Evolutionary conservation across 305 asterid genomes (phyloP), one percentile per base, ranked within the genome.

Genomic region (Rubia tinctorum): DNA sequence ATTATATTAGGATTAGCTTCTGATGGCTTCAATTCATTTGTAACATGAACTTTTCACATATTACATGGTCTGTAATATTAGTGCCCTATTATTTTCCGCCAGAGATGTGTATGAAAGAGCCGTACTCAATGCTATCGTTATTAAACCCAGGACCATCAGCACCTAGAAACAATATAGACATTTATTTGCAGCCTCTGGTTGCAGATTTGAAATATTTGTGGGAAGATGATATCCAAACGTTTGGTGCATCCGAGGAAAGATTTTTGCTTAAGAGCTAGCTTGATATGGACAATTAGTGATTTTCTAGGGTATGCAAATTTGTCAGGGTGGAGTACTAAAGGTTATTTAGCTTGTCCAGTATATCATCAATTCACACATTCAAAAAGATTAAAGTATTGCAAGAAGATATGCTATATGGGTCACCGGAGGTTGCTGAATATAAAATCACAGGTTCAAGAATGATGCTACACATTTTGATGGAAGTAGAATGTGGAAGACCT

Each of bases 1-100:
- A 72, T 82, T 10, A 58, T 73, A 20, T 62, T 82, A 5, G 77
- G 81, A 1, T 43, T 78, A 13, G 78, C 74, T 4, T n/a, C 65
- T n/a, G 78, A 78, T 68, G 79, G 80, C 0, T 81, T 78, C 25
- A 78, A 64, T 72, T 73, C 73, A 8, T 75, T 81, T 60, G 8
- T 58, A 68, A 11, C 6, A 60, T 81, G 80, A 62, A 45, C 63
- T 60, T 11, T 2, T 4, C 53, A 12, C 71, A 75, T 37, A 68
- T 75, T 22, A 68, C 71, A 12, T 71, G 80, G 76, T 82, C 55
- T 4, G 73, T 77, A 2, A 23, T 81, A 10, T 15, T 71, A 5
- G 49, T 65, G 15, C 68, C 75, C 12, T 78, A 71, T 27, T 75
- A 81, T 64, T 8, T 78, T 0, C 78, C 76, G 2, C 69, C 71